Conservation (phyloP, 257 asterid genomes). For the Lycium ferocissimum region DNA sequence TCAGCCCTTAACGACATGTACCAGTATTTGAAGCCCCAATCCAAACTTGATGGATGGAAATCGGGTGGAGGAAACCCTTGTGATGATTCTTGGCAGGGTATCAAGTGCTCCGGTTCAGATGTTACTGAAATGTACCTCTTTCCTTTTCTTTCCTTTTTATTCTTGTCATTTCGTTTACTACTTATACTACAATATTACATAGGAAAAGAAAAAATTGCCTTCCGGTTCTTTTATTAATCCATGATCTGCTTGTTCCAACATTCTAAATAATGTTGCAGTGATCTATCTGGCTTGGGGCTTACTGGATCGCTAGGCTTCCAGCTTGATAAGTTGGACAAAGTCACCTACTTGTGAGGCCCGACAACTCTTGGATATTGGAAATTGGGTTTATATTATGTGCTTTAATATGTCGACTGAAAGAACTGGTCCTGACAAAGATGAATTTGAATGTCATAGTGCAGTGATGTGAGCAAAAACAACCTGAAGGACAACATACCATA, state of each 20-base stretch:
- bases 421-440: constrained; percentile 39
- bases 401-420: constrained; percentile 20
- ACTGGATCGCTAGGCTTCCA: constrained; percentile 58
- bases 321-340: constrained; percentile 52
- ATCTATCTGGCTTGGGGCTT: constrained; percentile 53
- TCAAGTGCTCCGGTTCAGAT: constrained; percentile 51
- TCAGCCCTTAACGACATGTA: constrained; percentile 57
- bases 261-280: constrained; percentile 39
- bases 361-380: constrained; percentile 33
- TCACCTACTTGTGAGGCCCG: constrained; percentile 60
- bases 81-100: constrained; percentile 59
- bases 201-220: neutral
- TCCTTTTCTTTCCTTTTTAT: neutral
- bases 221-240: constrained; percentile 20
- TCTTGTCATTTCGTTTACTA: neutral
- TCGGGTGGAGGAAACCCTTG: constrained; percentile 61
- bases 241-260: neutral
- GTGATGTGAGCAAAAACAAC: constrained; percentile 73
- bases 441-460: constrained; percentile 55
- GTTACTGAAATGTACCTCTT: constrained; percentile 50
- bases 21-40: constrained; percentile 50
- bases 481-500: constrained; percentile 61
- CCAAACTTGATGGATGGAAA: constrained; percentile 47
- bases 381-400: constrained; percentile 28
- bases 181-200: neutral